These are phyloP conservation scores for Chaetothyriales sp. DNA, from an alignment of 2,329 filamentous ascomycete genomes.

Conservation along the genomic window DNA sequence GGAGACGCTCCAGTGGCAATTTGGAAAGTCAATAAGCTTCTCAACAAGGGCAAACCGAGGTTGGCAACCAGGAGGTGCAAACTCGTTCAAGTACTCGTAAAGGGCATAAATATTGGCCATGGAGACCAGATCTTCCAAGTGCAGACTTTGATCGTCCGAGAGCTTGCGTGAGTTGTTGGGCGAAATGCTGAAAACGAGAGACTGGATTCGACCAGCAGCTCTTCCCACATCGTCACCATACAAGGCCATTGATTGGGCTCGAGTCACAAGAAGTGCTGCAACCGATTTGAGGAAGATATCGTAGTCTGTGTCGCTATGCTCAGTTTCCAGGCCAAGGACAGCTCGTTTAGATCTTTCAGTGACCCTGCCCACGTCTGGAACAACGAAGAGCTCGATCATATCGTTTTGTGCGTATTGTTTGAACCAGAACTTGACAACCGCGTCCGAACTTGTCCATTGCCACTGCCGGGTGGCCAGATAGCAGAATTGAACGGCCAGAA, in stretches of 20 bases:
- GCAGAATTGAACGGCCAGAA: background rate
- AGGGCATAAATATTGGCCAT: slow-evolving; percentile 11
- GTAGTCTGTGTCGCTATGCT: slow-evolving; percentile 9
- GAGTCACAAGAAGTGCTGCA: slow-evolving; percentile 5
- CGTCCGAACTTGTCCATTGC: slow-evolving; percentile 2
- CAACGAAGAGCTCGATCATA: slow-evolving; percentile 11
- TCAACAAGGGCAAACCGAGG: slow-evolving; percentile 7
- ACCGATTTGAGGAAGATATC: slow-evolving; percentile 12
- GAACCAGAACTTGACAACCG: slow-evolving; percentile 11
- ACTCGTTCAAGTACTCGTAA: slow-evolving; percentile 10
- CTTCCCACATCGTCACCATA: slow-evolving; percentile 1
- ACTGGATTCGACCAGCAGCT: slow-evolving; percentile 6
- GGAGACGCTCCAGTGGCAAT: slow-evolving; percentile 8
- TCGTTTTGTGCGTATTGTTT: slow-evolving; percentile 11
- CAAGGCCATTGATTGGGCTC: background rate
- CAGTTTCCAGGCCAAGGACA: slow-evolving; percentile 2
- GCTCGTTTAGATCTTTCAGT: background rate
- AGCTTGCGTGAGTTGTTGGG: slow-evolving; percentile 9
- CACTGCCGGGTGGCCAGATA: too few relatives aligned
- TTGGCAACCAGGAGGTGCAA: slow-evolving; percentile 8
- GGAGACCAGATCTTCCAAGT: slow-evolving; percentile 4
- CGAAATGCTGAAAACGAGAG: slow-evolving; percentile 11
- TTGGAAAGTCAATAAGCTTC: slow-evolving; percentile 8
- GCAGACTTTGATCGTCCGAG: slow-evolving; percentile 6
- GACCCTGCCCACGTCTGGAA: background rate